These are phyloP conservation scores for Fusarium nodosum DNA, from an alignment of 2,329 filamentous ascomycete genomes.

Conservation along the genomic window DNA sequence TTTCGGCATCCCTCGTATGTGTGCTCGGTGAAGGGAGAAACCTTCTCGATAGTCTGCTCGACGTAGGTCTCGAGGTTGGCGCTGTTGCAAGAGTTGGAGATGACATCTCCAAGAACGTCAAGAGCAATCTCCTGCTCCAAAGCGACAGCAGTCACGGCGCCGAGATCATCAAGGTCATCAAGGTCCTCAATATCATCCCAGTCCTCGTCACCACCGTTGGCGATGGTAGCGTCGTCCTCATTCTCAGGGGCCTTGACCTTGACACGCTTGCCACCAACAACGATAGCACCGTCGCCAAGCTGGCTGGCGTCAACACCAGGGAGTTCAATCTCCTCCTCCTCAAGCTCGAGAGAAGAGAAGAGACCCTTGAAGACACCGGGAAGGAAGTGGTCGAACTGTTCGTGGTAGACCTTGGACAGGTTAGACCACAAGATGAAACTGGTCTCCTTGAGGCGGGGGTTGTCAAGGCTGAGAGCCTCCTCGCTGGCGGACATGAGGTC, in stretches of 20 bases:
- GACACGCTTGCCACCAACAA: conserved; percentile 85
- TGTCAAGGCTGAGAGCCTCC: conserved; percentile 88
- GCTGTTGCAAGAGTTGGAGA: conserved; percentile 85
- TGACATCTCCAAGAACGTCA: conserved; percentile 93
- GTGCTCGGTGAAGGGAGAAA: conserved; percentile 87
- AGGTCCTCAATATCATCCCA: conserved; percentile 80
- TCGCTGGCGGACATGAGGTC: conserved; percentile 93
- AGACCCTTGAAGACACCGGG: conserved; percentile 83
- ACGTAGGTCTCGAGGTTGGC: conserved; percentile 83
- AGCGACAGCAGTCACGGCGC: conserved; percentile 87
- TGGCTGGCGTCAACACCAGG: conserved; percentile 70
- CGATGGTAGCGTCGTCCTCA: conserved; percentile 67
- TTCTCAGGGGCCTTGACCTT: conserved; percentile 75
- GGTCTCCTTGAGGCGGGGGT: conserved; percentile 92
- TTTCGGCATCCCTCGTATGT: conserved; percentile 94
- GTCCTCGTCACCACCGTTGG: conserved; percentile 67
- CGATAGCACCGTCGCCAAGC: conserved; percentile 81
- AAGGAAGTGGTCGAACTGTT: conserved; percentile 84
- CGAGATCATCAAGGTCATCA: conserved; percentile 86
- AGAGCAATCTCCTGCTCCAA: conserved; percentile 98
- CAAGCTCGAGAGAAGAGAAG: conserved; percentile 86
- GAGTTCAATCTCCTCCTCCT: conserved; percentile 88
- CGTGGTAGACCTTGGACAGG: conserved; percentile 92
- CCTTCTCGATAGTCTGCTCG: conserved; percentile 86
- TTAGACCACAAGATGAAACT: conserved; percentile 98